Conservation (phyloP, 768 basidiomycete species). For the Mycena galericulata region DNA sequence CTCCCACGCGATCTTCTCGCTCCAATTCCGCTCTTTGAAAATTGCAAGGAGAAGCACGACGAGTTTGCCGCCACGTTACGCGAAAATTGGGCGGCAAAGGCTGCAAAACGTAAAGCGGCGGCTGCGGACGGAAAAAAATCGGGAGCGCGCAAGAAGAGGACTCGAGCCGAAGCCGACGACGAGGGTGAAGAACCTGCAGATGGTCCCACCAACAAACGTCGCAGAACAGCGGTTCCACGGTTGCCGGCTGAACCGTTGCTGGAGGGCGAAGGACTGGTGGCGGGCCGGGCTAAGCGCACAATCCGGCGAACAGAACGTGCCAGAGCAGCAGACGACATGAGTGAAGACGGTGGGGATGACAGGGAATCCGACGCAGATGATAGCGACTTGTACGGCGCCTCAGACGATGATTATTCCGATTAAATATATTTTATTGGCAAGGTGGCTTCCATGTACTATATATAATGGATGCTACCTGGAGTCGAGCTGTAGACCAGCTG, state of each 20-base stretch:
- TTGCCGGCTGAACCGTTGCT: background rate
- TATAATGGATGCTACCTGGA: too few species aligned
- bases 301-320: background rate
- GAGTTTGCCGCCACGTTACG: background rate
- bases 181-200: too few species aligned
- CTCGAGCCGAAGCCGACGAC: background rate
- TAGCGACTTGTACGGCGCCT: background rate
- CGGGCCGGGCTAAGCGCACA: background rate
- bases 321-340: background rate
- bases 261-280: background rate
- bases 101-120: background rate
- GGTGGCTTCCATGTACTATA: too few species aligned
- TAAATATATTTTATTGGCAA: too few species aligned
- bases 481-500: too few species aligned
- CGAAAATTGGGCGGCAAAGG: background rate
- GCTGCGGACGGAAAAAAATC: too few species aligned
- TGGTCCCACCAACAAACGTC: too few species aligned
- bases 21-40: constrained; percentile 4
- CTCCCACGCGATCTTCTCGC: background rate
- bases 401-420: background rate
- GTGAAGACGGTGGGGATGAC: background rate
- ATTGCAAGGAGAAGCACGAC: background rate
- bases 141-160: background rate
- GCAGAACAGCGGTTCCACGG: too few species aligned
- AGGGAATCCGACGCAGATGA: background rate